Evolutionary conservation across 345 rosid species (phyloP), one percentile per base, ranked within the genome.

Genomic region (Erysimum cheiranthoides): DNA sequence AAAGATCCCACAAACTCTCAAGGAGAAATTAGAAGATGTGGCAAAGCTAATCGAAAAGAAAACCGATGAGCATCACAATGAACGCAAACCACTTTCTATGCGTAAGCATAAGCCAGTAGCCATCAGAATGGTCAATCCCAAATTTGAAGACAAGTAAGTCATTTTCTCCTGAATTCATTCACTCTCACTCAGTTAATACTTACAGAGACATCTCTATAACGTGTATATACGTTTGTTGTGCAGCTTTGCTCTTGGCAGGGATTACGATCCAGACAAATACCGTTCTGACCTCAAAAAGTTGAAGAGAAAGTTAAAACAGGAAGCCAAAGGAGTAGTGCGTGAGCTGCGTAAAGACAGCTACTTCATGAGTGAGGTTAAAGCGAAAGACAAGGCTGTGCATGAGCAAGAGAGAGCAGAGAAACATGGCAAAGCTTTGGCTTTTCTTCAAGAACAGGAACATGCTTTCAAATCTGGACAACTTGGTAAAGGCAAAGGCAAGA

Each of bases 401-500:
- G 87, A 84, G 49, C 81, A 83, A 78, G 99, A 92, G 82, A 89
- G 84, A 61, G 76, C 83, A 6, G 97, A 89, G 82, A 87, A 83
- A 43, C 86, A 85, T 32, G 97, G 97, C n/a, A 80, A 79, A 78
- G 85, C 86, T 14, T 75, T 72, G 52, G 96, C 97, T 61, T 92
- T 90, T 77, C 92, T 95, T 58, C 97, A 95, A 83, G 99, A 95
- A 47, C 97, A 95, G 76, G 93, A 90, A 70, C 87, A 86, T 80
- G 98, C 90, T 58, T 85, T 78, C 77, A 95, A 88, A 80, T 90
- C 97, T 46, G 99, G 97, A 49, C 98, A 89, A 61, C 79, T 92
- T 43, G 97, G 98, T 25, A 87, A 88, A 80, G 93, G 97, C 73
- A 72, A 82, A 56, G 73, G 78, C 74, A 81, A 61, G 72, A 75